Conservation (phyloP, 2,329 filamentous ascomycete genomes). For the Rhynchosporium agropyri region DNA sequence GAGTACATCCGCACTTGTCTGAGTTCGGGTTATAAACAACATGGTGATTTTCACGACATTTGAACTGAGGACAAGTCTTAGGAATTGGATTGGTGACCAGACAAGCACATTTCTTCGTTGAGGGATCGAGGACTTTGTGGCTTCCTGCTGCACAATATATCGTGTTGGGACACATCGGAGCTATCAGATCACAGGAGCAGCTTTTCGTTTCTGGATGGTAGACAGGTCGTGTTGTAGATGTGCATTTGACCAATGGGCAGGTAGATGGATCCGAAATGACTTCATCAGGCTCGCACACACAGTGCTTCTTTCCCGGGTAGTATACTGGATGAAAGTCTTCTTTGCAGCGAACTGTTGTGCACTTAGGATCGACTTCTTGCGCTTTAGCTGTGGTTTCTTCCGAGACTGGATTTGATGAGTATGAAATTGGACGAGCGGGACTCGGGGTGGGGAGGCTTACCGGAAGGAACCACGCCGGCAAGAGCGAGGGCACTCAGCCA, state of each 20-base stretch:
- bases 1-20: conserved; percentile 27
- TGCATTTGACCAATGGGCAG: conserved; percentile 29
- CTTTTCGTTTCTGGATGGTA: conserved; percentile 24
- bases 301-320: conserved; percentile 18
- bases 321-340: conserved; percentile 24
- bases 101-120: conserved; percentile 29
- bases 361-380: conserved; percentile 23
- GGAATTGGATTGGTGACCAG: conserved; percentile 28
- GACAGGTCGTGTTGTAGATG: conserved; percentile 24
- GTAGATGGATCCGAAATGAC: conserved; percentile 17
- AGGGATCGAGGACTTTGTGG: conserved; percentile 19
- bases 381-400: background rate
- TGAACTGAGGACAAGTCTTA: conserved; percentile 29
- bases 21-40: conserved; percentile 30
- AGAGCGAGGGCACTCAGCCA: conserved; percentile 15
- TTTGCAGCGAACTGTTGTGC: conserved; percentile 22
- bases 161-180: conserved; percentile 20
- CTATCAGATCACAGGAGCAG: conserved; percentile 29
- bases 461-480: conserved; percentile 8
- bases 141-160: conserved; percentile 27
- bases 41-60: conserved; percentile 27
- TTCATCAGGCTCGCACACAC: conserved; percentile 20
- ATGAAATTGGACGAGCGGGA: background rate
- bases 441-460: background rate
- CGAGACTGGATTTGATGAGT: conserved; percentile 10